Percentiles rank a stretch among this genome's conserved stretches.
Conservation (phyloP, 2,329 filamentous ascomycete species). For the Xylaria sp. region DNA sequence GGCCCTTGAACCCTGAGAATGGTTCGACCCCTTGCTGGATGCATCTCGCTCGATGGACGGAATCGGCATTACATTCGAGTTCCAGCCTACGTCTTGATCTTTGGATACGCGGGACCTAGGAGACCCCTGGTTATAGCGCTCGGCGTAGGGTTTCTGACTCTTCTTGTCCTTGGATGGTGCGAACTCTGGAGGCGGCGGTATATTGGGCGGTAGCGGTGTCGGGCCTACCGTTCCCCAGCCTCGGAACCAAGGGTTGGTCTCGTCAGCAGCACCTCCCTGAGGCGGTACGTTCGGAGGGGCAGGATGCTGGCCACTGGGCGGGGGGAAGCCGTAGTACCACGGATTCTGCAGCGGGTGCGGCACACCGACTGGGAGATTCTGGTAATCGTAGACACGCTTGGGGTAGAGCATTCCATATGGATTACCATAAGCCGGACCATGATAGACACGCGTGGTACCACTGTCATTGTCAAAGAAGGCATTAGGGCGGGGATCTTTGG, state of each 20-base stretch:
- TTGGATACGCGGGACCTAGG: conserved; percentile 16
- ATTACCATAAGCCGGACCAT: conserved; percentile 67
- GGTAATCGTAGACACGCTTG: conserved; percentile 47
- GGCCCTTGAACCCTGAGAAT: not conserved
- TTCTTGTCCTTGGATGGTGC: conserved; percentile 20
- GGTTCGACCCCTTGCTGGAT: conserved; percentile 21
- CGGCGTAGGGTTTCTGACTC: conserved; percentile 16
- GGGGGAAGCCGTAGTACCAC: conserved; percentile 55
- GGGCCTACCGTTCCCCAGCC: conserved; percentile 34
- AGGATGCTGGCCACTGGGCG: conserved; percentile 36
- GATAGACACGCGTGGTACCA: conserved; percentile 66
- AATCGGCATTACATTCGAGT: conserved; percentile 43
- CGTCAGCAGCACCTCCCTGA: conserved; percentile 10
- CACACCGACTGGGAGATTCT: conserved; percentile 55
- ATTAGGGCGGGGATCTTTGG: conserved; percentile 67
- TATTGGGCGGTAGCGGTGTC: conserved; percentile 15
- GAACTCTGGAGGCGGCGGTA: conserved; percentile 17
- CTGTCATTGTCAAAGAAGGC: conserved; percentile 67
- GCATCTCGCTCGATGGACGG: conserved; percentile 32
- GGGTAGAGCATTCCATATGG: conserved; percentile 61
- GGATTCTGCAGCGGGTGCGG: conserved; percentile 58
- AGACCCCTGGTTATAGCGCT: conserved; percentile 24
- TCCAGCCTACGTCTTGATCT: conserved; percentile 38
- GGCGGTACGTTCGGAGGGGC: conserved; percentile 21
- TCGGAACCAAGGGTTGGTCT: conserved; percentile 36